Percentiles rank a stretch among this genome's conserved stretches.
Evolutionary conservation across 768 basidiomycete genomes (phyloP).

Genomic region (Mycena latifolia): DNA sequence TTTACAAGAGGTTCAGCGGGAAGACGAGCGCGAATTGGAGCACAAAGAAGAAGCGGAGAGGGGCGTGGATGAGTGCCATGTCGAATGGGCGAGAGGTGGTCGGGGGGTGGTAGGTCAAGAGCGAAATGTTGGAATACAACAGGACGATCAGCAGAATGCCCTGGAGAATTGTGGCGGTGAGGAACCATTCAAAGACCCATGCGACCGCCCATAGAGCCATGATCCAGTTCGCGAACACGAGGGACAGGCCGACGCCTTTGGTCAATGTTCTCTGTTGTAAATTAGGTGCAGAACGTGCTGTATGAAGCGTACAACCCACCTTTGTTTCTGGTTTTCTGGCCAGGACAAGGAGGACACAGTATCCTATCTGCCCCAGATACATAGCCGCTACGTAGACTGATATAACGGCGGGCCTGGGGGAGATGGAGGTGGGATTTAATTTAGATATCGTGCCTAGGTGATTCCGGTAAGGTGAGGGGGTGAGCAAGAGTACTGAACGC

Average conservation of each 20-base stretch:
- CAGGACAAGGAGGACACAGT: constrained; percentile 82
- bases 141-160: constrained; percentile 78
- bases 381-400: constrained; percentile 71
- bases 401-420: constrained; percentile 71
- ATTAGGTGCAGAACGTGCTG: neutral
- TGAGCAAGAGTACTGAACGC: constrained; percentile 53
- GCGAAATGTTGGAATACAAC: constrained; percentile 82
- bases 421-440: constrained; percentile 76
- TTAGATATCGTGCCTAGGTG: constrained; percentile 64
- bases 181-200: constrained; percentile 83
- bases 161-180: constrained; percentile 80
- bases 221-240: constrained; percentile 84
- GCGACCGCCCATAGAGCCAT: constrained; percentile 86
- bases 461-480: neutral
- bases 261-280: constrained; percentile 67
- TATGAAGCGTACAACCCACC: constrained; percentile 51
- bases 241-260: constrained; percentile 83
- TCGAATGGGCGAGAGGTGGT: constrained; percentile 75
- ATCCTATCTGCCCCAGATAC: constrained; percentile 80
- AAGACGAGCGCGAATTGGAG: constrained; percentile 71
- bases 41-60: constrained; percentile 77
- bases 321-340: constrained; percentile 86
- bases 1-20: constrained; percentile 70
- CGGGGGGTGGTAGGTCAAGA: constrained; percentile 80
- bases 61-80: constrained; percentile 88